Percentiles rank a stretch among this genome's conserved stretches.
Evolutionary conservation across 805 yeast genomes (phyloP).

Genomic region (Danielozyma ontarioensis): DNA sequence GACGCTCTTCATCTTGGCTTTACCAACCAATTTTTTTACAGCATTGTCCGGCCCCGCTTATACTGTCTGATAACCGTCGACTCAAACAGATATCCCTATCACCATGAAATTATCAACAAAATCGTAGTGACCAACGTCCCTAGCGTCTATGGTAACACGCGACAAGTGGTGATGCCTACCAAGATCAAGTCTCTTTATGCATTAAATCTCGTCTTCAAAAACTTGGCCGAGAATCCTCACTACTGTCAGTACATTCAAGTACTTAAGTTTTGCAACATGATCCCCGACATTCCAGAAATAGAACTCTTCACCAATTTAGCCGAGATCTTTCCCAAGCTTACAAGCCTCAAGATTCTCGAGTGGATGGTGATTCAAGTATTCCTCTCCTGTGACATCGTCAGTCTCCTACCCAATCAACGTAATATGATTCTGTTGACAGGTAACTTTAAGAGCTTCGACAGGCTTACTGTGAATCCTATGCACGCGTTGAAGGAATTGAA

Average conservation of each 20-base stretch:
- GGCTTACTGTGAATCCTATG: constrained; percentile 1
- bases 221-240: constrained; percentile 5
- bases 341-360: constrained; percentile 9
- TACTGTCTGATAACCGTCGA: constrained; percentile 12
- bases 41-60: constrained; percentile 9
- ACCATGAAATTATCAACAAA: background rate
- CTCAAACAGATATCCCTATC: constrained; percentile 3
- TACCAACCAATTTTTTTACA: constrained; percentile 8
- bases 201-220: constrained; percentile 10
- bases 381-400: constrained; percentile 9
- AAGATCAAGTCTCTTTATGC: constrained; percentile 1
- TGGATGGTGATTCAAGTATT: constrained; percentile 15
- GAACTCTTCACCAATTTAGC: constrained; percentile 11
- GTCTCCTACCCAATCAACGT: constrained; percentile 7
- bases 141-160: background rate
- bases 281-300: constrained; percentile 23
- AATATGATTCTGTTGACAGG: constrained; percentile 10
- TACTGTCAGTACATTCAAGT: constrained; percentile 9
- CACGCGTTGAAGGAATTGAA: constrained; percentile 7
- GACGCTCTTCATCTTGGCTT: constrained; percentile 10
- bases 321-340: constrained; percentile 11
- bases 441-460: constrained; percentile 12
- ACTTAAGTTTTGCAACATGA: constrained; percentile 6
- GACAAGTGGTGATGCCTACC: constrained; percentile 1
- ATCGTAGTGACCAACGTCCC: constrained; percentile 1